These are phyloP conservation scores for Lyophyllum decastes DNA, from an alignment of 768 basidiomycete genomes.

Conservation along the genomic window DNA sequence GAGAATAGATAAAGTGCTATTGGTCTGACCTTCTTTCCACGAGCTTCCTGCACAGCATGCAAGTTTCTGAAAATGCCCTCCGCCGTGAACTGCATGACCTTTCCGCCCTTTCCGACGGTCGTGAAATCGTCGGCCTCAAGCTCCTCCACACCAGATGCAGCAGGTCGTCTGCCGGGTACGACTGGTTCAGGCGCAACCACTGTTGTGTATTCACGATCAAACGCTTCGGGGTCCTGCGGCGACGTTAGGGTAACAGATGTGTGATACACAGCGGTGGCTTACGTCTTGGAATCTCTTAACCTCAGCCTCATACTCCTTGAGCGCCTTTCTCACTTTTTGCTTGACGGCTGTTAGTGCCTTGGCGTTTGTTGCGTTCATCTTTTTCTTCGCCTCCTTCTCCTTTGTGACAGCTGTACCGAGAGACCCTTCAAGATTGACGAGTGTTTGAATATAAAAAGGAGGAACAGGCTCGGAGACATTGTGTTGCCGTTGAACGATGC, in stretches of 20 bases:
- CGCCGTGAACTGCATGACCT: conserved; percentile 75
- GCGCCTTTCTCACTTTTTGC: conserved; percentile 91
- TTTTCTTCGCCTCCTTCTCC: conserved; percentile 94
- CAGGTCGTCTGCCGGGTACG: conserved; percentile 37
- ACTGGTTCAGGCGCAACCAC: conserved; percentile 48
- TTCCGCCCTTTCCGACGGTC: conserved; percentile 90
- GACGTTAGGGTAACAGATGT: neutral
- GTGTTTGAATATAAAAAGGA: conserved; percentile 79
- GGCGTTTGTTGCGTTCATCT: conserved; percentile 93
- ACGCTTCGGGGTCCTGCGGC: conserved; percentile 82
- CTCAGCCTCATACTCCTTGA: conserved; percentile 86
- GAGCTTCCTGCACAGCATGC: conserved; percentile 87
- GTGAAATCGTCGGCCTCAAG: conserved; percentile 74
- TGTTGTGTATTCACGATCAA: conserved; percentile 73
- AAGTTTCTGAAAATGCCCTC: conserved; percentile 92
- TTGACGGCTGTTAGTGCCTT: conserved; percentile 97
- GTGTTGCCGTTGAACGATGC: conserved; percentile 86
- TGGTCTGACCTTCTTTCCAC: conserved; percentile 88
- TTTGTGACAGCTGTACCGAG: conserved; percentile 73
- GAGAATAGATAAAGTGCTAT: neutral
- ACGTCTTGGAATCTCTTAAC: conserved; percentile 81
- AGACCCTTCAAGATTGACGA: conserved; percentile 73
- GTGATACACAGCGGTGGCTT: conserved; percentile 19
- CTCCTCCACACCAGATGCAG: conserved; percentile 37
- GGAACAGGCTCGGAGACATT: conserved; percentile 87